Evolutionary conservation across 768 basidiomycete species (phyloP).

Genomic region (Russula sp.): DNA sequence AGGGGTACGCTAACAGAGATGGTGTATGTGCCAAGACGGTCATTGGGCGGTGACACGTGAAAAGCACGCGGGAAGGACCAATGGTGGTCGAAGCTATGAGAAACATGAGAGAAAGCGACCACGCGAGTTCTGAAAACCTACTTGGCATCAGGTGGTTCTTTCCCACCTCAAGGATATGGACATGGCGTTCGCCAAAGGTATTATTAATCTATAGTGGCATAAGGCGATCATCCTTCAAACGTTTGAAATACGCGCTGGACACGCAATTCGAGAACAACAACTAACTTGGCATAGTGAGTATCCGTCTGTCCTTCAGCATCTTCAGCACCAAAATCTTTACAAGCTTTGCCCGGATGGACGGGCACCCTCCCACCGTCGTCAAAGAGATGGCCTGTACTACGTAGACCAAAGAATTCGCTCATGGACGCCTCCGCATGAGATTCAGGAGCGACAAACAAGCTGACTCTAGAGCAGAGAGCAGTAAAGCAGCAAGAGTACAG

Average conservation of each 20-base stretch:
- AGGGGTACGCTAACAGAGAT: slow-evolving; percentile 48
- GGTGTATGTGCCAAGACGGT: slow-evolving; percentile 58
- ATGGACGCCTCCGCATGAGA: slow-evolving; percentile 46
- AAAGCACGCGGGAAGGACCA: slow-evolving; percentile 66
- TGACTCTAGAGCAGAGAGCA: slow-evolving; percentile 44
- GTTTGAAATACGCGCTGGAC: not conserved
- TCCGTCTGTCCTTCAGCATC: no score
- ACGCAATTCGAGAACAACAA: slow-evolving; percentile 55
- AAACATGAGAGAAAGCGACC: not conserved
- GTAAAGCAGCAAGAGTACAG: slow-evolving; percentile 35
- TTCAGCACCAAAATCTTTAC: slow-evolving; percentile 30
- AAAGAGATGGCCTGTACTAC: slow-evolving; percentile 32
- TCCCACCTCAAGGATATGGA: slow-evolving; percentile 47
- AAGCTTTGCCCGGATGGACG: slow-evolving; percentile 40
- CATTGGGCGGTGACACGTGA: slow-evolving; percentile 75
- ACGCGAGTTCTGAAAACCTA: not conserved
- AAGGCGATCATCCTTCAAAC: not conserved
- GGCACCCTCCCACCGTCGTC: slow-evolving; percentile 9
- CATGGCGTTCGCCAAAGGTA: slow-evolving; percentile 54
- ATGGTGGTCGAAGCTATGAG: slow-evolving; percentile 46
- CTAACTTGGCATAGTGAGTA: slow-evolving; percentile 69
- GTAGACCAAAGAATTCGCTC: slow-evolving; percentile 41
- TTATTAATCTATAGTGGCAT: slow-evolving; percentile 49
- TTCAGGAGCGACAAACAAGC: slow-evolving; percentile 40
- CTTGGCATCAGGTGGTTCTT: slow-evolving; percentile 26